Evolutionary conservation across 106 monocot genomes (phyloP).

Genomic region (Posidonia australis): DNA sequence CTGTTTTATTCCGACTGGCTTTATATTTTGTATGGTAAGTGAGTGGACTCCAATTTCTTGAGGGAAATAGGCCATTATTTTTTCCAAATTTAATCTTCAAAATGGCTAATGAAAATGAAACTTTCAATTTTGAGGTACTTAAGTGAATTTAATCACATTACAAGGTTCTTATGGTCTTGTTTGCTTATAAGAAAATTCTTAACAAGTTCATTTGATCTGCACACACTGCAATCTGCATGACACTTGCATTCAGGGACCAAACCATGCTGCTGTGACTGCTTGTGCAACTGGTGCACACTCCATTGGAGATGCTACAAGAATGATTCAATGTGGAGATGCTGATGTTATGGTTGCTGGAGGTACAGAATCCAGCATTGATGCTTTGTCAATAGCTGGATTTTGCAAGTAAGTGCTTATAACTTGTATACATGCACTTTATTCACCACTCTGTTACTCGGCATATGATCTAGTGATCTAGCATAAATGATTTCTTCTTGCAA

Average conservation of each 20-base stretch:
- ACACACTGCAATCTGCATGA: background rate
- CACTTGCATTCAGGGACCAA: slow-evolving; percentile 62
- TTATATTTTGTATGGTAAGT: no score
- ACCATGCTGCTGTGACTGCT: slow-evolving; percentile 94
- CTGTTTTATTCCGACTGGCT: no score
- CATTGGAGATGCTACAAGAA: slow-evolving; percentile 87
- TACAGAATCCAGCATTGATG: slow-evolving; percentile 92
- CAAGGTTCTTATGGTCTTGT: no score
- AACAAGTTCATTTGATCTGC: no score
- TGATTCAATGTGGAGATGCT: slow-evolving; percentile 99
- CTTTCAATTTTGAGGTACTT: no score
- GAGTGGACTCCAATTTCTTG: no score
- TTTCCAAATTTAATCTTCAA: no score
- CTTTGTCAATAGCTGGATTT: slow-evolving; percentile 91
- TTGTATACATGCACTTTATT: background rate
- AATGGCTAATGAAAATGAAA: no score
- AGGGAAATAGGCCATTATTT: no score
- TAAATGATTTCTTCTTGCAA: no score
- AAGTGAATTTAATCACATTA: no score
- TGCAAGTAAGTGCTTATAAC: slow-evolving; percentile 37
- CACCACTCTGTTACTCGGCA: background rate
- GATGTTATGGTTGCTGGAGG: slow-evolving; percentile 99
- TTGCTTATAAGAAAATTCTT: background rate
- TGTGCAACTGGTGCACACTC: slow-evolving; percentile 99
- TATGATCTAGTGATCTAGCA: no score